Evolutionary conservation across 352 stramenopile genomes (phyloP).

Genomic region (Pythium guiyangense): DNA sequence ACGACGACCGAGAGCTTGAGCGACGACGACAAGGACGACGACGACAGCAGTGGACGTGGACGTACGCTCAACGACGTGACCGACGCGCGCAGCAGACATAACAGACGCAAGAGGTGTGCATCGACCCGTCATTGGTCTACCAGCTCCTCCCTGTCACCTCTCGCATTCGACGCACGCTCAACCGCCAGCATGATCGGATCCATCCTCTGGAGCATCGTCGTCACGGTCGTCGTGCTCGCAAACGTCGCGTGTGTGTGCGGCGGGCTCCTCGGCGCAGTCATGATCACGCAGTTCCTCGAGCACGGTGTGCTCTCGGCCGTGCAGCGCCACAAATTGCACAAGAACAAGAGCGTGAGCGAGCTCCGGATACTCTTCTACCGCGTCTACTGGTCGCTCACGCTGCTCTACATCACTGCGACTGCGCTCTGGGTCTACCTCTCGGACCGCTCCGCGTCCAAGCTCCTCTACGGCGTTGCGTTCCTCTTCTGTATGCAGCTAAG

Average conservation of each 20-base stretch:
- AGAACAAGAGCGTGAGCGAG: conserved; percentile 22
- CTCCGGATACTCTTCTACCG: conserved; percentile 59
- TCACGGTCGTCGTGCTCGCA: conserved; percentile 14
- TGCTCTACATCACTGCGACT: conserved; percentile 31
- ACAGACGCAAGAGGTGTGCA: too few relatives aligned
- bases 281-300: conserved; percentile 69
- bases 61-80: too few relatives aligned
- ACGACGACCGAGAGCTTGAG: too few relatives aligned
- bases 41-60: too few relatives aligned
- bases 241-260: conserved; percentile 19
- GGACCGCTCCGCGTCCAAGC: conserved; percentile 35
- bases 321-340: conserved; percentile 46
- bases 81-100: too few relatives aligned
- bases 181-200: conserved; percentile 4
- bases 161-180: too few relatives aligned
- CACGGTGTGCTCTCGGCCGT: conserved; percentile 48
- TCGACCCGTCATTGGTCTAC: too few relatives aligned
- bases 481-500: conserved; percentile 45
- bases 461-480: conserved; percentile 48
- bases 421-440: conserved; percentile 61
- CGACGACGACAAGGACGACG: too few relatives aligned
- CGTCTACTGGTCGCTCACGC: conserved; percentile 49
- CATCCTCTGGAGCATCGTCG: conserved; percentile 10
- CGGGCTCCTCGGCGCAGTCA: conserved; percentile 36
- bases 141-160: too few relatives aligned